Percentiles rank a stretch among this genome's conserved stretches.
Conservation (phyloP, 495 filamentous ascomycete genomes). For the Parathielavia hyrcaniae region DNA sequence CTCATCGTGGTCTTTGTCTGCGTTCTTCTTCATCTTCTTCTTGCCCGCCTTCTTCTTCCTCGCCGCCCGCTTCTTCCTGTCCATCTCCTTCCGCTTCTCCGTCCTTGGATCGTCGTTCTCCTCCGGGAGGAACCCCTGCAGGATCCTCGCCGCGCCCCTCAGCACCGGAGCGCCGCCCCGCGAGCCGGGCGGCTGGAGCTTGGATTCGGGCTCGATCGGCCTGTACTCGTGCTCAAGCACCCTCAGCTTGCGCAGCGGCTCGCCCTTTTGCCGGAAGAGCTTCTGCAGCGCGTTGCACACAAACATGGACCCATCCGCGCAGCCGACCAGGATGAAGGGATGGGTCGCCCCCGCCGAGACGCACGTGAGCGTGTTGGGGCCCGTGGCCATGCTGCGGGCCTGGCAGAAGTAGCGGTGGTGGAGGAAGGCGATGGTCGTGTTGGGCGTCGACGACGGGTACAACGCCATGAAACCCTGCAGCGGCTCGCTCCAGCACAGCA, state of each 20-base stretch:
- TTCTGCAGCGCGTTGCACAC: slow-evolving; percentile 44
- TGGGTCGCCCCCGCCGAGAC: slow-evolving; percentile 41
- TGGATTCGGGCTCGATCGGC: slow-evolving; percentile 13
- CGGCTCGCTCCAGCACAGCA: slow-evolving; percentile 42
- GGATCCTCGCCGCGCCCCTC: slow-evolving; percentile 36
- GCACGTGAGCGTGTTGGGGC: slow-evolving; percentile 39
- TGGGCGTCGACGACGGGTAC: slow-evolving; percentile 42
- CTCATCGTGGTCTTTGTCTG: slow-evolving; percentile 23
- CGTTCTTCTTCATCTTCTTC: slow-evolving; percentile 41
- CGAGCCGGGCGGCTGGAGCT: background rate
- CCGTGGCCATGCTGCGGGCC: slow-evolving; percentile 42
- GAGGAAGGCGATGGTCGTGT: slow-evolving; percentile 42
- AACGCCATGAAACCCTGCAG: slow-evolving; percentile 43
- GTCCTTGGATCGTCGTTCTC: slow-evolving; percentile 59
- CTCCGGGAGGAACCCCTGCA: slow-evolving; percentile 44
- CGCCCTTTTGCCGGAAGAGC: slow-evolving; percentile 39
- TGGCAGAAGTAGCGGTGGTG: slow-evolving; percentile 43
- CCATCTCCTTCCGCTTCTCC: slow-evolving; percentile 59
- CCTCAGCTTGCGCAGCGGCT: slow-evolving; percentile 40
- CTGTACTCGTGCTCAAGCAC: slow-evolving; percentile 45
- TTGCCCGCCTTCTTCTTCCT: slow-evolving; percentile 53
- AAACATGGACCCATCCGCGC: slow-evolving; percentile 43
- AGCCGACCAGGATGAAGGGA: slow-evolving; percentile 40
- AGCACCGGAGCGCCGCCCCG: background rate
- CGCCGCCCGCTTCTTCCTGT: slow-evolving; percentile 47